Evolutionary conservation across 495 filamentous ascomycete species (phyloP).

Genomic region (Coniosporium apollinis): DNA sequence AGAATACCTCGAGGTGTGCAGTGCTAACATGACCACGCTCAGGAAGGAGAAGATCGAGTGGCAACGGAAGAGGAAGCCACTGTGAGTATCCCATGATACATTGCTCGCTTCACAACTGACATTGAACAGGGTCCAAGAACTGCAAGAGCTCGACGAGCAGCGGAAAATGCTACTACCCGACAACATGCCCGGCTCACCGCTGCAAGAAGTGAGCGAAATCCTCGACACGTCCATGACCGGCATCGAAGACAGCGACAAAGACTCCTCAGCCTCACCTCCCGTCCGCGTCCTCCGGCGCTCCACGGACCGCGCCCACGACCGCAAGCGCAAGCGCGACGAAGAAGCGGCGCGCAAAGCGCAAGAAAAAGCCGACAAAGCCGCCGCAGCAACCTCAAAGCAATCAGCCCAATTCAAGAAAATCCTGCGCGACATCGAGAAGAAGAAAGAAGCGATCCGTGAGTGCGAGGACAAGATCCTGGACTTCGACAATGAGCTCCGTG

Average conservation of each 20-base stretch:
- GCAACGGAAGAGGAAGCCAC: conserved; percentile 64
- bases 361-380: conserved; percentile 47
- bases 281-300: conserved; percentile 61
- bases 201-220: conserved; percentile 30
- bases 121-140: conserved; percentile 52
- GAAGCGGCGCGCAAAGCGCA: conserved; percentile 35
- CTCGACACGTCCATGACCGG: conserved; percentile 11
- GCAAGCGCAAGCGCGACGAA: conserved; percentile 53
- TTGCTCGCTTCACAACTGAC: conserved; percentile 10
- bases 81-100: conserved; percentile 49
- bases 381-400: conserved; percentile 57
- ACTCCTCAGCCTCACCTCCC: conserved; percentile 30
- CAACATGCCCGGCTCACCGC: conserved; percentile 47
- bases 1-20: conserved; percentile 78
- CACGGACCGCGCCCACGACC: conserved; percentile 55
- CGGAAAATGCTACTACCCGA: conserved; percentile 73
- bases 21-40: conserved; percentile 78
- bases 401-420: conserved; percentile 72
- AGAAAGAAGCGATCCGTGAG: conserved; percentile 58
- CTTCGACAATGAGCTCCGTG: conserved; percentile 79
- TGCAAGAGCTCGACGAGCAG: conserved; percentile 69
- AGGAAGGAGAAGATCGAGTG: conserved; percentile 90
- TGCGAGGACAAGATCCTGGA: conserved; percentile 70
- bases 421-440: conserved; percentile 70
- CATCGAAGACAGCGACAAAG: conserved; percentile 41